Evolutionary conservation across 345 rosid species (phyloP).

Genomic region (Rhodomyrtus tomentosa): DNA sequence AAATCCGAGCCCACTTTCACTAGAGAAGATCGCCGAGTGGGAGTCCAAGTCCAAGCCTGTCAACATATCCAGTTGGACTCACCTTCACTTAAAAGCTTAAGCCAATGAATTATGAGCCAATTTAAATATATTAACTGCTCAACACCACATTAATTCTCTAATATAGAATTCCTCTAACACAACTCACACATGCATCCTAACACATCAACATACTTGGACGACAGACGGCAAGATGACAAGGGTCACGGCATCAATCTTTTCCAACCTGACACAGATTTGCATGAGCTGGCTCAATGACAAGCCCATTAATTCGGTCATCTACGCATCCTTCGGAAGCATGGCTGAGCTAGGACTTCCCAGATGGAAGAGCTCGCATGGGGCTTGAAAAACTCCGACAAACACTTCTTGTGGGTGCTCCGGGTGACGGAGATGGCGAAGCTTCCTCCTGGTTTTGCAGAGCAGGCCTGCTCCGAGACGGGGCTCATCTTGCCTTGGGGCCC

Average conservation of each 20-base stretch:
- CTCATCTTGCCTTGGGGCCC: constrained; percentile 15
- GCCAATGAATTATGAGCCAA: too few relatives aligned
- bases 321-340: constrained; percentile 18
- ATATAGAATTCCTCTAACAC: too few relatives aligned
- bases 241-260: constrained; percentile 14
- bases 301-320: constrained; percentile 10
- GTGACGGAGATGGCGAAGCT: constrained; percentile 4
- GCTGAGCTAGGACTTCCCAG: constrained; percentile 4
- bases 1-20: too few relatives aligned
- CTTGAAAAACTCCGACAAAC: not conserved
- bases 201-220: constrained; percentile 22
- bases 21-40: too few relatives aligned
- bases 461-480: not conserved
- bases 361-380: constrained; percentile 12
- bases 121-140: too few relatives aligned
- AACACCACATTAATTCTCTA: too few relatives aligned
- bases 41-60: too few relatives aligned
- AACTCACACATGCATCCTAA: too few relatives aligned
- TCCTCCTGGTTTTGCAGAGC: not conserved
- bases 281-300: constrained; percentile 9
- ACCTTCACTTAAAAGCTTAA: too few relatives aligned
- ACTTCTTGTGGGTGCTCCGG: constrained; percentile 18
- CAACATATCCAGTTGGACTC: too few relatives aligned
- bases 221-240: constrained; percentile 2
- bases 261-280: constrained; percentile 1